Evolutionary conservation across 768 basidiomycete genomes (phyloP).

Genomic region (Tulasnella sp.): DNA sequence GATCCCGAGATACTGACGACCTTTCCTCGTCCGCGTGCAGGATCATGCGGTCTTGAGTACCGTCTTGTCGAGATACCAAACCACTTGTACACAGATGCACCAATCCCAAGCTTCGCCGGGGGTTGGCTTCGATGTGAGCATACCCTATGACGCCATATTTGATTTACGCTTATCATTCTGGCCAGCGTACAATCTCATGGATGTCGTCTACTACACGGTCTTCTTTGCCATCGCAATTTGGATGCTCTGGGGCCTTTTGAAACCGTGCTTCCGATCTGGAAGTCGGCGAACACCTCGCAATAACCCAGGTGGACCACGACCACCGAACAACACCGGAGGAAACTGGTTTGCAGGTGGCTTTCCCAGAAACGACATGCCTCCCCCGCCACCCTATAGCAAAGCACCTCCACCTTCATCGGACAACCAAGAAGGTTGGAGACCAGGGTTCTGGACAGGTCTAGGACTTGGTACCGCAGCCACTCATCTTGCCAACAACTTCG

Average conservation of each 20-base stretch:
- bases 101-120: constrained; percentile 2
- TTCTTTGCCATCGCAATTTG: constrained; percentile 15
- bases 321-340: constrained; percentile 34
- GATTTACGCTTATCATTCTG: background rate
- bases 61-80: constrained; percentile 57
- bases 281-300: constrained; percentile 22
- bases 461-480: constrained; percentile 58
- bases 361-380: constrained; percentile 27
- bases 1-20: background rate
- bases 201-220: constrained; percentile 11
- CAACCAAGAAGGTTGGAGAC: constrained; percentile 36
- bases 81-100: constrained; percentile 18
- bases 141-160: constrained; percentile 15
- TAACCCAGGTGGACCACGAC: constrained; percentile 29
- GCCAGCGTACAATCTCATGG: background rate
- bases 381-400: constrained; percentile 49
- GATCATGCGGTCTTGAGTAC: constrained; percentile 81
- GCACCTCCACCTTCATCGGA: constrained; percentile 28
- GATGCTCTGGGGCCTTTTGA: constrained; percentile 42
- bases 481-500: constrained; percentile 21
- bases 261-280: constrained; percentile 34
- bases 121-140: constrained; percentile 16
- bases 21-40: constrained; percentile 29
- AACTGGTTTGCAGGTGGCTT: constrained; percentile 37
- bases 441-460: constrained; percentile 82